phyloP scores from a whole-genome alignment of 2,329 filamentous ascomycete genomes.

The Ophiocordyceps camponoti-floridani region DNA sequence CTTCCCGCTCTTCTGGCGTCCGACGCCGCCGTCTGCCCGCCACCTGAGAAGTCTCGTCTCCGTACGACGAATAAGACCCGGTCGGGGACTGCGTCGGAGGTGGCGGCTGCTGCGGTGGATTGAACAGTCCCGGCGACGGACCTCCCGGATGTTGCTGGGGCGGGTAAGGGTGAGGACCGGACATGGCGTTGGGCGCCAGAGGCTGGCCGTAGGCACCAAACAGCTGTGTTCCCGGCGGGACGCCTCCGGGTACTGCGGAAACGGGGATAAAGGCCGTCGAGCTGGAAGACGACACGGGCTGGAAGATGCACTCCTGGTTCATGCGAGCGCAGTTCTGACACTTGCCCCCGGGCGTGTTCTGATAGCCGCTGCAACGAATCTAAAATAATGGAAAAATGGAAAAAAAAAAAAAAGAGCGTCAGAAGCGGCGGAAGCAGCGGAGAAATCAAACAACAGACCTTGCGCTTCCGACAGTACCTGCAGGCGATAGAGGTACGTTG shows the following conservation, averaged over 20 bases:
- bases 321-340: constrained; percentile 44
- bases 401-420: background rate
- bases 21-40: constrained; percentile 16
- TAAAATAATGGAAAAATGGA: constrained; percentile 7
- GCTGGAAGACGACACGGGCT: constrained; percentile 37
- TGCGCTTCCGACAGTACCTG: constrained; percentile 41
- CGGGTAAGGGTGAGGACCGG: constrained; percentile 8
- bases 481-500: constrained; percentile 43
- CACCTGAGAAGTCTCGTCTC: constrained; percentile 15
- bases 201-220: constrained; percentile 41
- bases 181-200: constrained; percentile 18
- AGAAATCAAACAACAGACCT: constrained; percentile 32
- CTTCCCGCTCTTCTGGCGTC: constrained; percentile 20
- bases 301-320: constrained; percentile 43
- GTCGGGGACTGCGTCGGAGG: constrained; percentile 25
- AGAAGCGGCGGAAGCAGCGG: background rate
- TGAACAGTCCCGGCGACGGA: constrained; percentile 20
- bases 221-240: constrained; percentile 36
- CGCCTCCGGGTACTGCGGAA: constrained; percentile 37
- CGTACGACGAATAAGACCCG: constrained; percentile 21
- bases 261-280: constrained; percentile 41
- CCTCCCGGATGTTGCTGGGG: constrained; percentile 10
- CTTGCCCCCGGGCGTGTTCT: constrained; percentile 38
- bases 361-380: constrained; percentile 44
- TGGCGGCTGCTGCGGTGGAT: constrained; percentile 4